Conservation (phyloP, 2,329 filamentous ascomycete genomes). For the Xylaria digitata region DNA sequence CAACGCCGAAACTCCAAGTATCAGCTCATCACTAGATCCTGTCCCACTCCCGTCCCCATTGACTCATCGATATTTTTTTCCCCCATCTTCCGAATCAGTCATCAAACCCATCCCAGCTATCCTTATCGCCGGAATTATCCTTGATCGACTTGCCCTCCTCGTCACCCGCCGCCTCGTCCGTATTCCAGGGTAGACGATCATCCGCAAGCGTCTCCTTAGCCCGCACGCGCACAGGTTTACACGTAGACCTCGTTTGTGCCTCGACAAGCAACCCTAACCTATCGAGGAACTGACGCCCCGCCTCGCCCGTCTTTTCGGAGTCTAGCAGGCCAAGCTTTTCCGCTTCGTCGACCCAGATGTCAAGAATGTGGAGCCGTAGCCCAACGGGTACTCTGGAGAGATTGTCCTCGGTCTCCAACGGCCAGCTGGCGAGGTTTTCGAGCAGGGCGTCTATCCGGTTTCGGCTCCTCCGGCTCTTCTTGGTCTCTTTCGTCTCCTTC, state of each 20-base stretch:
- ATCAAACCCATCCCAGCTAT: slow-evolving; percentile 76
- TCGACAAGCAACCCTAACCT: slow-evolving; percentile 66
- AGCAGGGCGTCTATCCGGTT: slow-evolving; percentile 50
- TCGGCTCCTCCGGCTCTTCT: slow-evolving; percentile 36
- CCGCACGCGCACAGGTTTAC: slow-evolving; percentile 77
- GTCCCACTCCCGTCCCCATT: not conserved
- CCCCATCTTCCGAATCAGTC: slow-evolving; percentile 58
- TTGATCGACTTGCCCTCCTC: slow-evolving; percentile 50
- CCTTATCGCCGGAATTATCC: slow-evolving; percentile 57
- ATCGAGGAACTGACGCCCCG: slow-evolving; percentile 63
- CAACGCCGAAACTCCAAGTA: slow-evolving; percentile 39
- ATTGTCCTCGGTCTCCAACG: slow-evolving; percentile 56
- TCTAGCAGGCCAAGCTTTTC: slow-evolving; percentile 72
- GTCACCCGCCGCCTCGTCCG: slow-evolving; percentile 52
- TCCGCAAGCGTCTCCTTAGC: slow-evolving; percentile 79
- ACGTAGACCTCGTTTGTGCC: slow-evolving; percentile 67
- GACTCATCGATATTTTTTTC: not conserved
- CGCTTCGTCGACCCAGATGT: slow-evolving; percentile 92
- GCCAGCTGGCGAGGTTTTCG: slow-evolving; percentile 58
- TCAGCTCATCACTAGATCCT: slow-evolving; percentile 9
- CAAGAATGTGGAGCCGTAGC: slow-evolving; percentile 84
- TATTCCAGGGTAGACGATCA: slow-evolving; percentile 75
- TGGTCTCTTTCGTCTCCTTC: slow-evolving; percentile 34
- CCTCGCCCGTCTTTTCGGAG: slow-evolving; percentile 56
- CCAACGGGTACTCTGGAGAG: slow-evolving; percentile 78